These are phyloP conservation scores for Tetradesmus obliquus DNA, from an alignment of 139 green algal species.

Conservation along the genomic window DNA sequence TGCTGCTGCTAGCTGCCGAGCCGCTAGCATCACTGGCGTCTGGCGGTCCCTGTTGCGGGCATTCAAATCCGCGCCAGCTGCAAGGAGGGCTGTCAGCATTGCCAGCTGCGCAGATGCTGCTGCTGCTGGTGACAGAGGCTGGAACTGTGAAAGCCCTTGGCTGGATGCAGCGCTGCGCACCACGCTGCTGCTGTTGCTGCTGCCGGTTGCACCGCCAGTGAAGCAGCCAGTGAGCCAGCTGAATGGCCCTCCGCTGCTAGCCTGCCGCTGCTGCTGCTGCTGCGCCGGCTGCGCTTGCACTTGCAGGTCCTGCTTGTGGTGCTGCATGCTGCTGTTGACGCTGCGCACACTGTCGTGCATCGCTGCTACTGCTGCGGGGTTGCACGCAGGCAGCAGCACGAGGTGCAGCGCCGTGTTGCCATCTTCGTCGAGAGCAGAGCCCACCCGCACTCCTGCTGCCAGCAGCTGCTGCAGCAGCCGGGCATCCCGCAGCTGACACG, in stretches of 20 bases:
- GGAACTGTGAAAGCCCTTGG: neutral
- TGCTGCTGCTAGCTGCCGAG: neutral
- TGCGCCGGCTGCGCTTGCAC: neutral
- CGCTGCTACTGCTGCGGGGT: neutral
- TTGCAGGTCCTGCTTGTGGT: neutral
- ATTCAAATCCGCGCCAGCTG: neutral
- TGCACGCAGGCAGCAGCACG: conserved; percentile 6
- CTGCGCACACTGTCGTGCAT: neutral
- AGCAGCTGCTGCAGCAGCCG: conserved; percentile 6
- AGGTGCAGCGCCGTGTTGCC: conserved; percentile 42
- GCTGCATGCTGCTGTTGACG: neutral
- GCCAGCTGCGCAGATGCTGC: neutral
- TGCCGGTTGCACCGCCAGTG: neutral
- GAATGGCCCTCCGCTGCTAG: neutral
- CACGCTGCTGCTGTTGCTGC: neutral
- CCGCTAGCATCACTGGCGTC: conserved; percentile 22
- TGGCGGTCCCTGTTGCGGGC: neutral
- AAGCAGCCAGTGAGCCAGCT: neutral
- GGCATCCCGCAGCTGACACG: neutral
- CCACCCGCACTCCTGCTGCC: neutral
- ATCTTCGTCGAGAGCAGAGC: neutral
- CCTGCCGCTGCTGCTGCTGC: neutral
- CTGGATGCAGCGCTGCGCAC: neutral
- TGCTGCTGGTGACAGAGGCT: neutral
- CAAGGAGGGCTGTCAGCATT: neutral